Evolutionary conservation across 768 basidiomycete genomes (phyloP).

Genomic region (Hypsizygus marmoreus): DNA sequence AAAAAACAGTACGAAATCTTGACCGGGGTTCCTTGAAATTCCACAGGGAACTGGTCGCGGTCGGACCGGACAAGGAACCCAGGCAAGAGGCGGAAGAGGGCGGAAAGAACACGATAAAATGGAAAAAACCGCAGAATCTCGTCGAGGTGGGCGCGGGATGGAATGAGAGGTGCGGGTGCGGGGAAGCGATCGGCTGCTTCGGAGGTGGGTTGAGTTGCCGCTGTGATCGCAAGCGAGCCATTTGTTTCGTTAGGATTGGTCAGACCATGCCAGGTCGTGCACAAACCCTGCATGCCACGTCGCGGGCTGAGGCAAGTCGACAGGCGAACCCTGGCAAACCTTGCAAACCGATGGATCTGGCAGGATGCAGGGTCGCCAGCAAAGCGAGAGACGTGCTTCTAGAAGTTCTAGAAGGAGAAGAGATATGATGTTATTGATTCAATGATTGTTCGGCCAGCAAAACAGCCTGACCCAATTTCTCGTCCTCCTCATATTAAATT

Average conservation of each 20-base stretch:
- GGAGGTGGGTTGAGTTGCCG: slow-evolving; percentile 21
- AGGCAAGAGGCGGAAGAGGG: slow-evolving; percentile 18
- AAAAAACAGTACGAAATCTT: background rate
- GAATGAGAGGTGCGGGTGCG: slow-evolving; percentile 12
- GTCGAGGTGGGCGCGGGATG: slow-evolving; percentile 12
- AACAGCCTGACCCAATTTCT: slow-evolving; percentile 9
- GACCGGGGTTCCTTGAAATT: background rate
- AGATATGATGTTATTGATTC: slow-evolving; percentile 24
- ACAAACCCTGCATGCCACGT: no score
- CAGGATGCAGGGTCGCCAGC: slow-evolving; percentile 21
- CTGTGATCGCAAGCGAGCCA: slow-evolving; percentile 12
- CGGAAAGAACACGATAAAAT: slow-evolving; percentile 19
- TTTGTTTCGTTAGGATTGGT: no score
- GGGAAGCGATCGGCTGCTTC: slow-evolving; percentile 15
- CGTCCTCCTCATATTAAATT: slow-evolving; percentile 12
- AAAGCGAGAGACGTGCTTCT: slow-evolving; percentile 23
- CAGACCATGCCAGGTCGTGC: no score
- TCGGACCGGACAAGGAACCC: slow-evolving; percentile 3
- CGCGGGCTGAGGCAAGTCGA: slow-evolving; percentile 15
- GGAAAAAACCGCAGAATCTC: slow-evolving; percentile 14
- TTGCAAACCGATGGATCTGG: slow-evolving; percentile 23
- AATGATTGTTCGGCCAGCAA: slow-evolving; percentile 31
- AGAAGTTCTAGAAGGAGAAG: slow-evolving; percentile 31
- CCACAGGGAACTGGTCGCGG: background rate
- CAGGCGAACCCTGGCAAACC: no score